Base-by-base conservation (phyloP, 1,139 yeast genomes). In the Taiozyma onychis region DNA sequence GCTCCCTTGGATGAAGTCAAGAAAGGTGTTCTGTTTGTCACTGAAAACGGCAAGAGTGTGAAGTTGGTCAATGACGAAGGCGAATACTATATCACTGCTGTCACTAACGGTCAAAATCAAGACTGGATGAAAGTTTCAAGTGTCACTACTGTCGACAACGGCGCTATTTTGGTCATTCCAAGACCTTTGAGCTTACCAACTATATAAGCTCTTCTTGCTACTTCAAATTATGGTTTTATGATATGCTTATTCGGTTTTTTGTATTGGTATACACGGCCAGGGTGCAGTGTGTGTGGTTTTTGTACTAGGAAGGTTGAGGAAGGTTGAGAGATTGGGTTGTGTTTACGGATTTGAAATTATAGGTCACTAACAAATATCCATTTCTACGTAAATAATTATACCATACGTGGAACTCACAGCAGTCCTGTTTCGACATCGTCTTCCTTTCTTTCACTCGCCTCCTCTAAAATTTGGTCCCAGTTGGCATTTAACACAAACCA, bases 101-200 rank as follows among this genome's bases (percentile, higher is more conserved):
- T 77, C n/a, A 66, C 42, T 8, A 24, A 65, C 16, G 73, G 65
- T 41, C 56, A 53, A 9, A 67, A 67, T 37, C 68, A 68, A 35
- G 66, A 70, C 57, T 68, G 74, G 66, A 63, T 73, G 44, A 58
- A 61, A 21, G 80, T 81, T 6, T 59, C 65, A 18, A 57, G 64
- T 13, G 74, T 77, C 24, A 74, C 71, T 51, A 71, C 74, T 50
- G 81, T 79, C 41, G 78, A 74, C 34, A 83, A 83, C 60, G 90
- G 89, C 47, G 80, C 77, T 44, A 70, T 83, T 24, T 71, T 82
- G 53, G 71, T 79, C 9, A 71, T 82, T 47, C 74, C 73, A 50
- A 72, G 73, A 50, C 55, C 62, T 14, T 50, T 57, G 43, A 54
- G 56, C 39, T 22, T 27, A n/a, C 57, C 60, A 26, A 28, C 18